Percentiles rank a stretch among this genome's conserved stretches.
Conservation (phyloP, 116 monocot genomes). For the Dioscorea cayenensis region DNA sequence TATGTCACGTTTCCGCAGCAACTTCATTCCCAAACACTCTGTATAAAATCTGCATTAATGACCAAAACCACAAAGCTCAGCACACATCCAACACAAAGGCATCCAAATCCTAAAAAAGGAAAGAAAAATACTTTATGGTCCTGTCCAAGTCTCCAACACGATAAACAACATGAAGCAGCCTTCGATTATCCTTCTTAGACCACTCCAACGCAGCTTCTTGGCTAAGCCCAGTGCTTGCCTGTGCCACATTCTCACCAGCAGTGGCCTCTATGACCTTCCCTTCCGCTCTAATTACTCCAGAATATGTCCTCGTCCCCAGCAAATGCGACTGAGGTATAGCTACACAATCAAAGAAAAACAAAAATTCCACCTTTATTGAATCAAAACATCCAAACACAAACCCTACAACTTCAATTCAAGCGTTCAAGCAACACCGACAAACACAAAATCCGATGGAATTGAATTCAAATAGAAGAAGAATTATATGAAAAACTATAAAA, state of each 20-base stretch:
- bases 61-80: background rate
- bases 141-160: slow-evolving; percentile 81
- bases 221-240: slow-evolving; percentile 38
- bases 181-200: slow-evolving; percentile 66
- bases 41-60: slow-evolving; percentile 68
- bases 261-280: slow-evolving; percentile 16
- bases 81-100: background rate
- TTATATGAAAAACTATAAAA: background rate
- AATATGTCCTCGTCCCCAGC: slow-evolving; percentile 13
- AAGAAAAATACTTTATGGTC: slow-evolving; percentile 65
- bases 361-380: background rate
- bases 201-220: slow-evolving; percentile 59
- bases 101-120: background rate
- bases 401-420: background rate
- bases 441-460: too few species aligned
- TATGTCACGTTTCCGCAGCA: slow-evolving; percentile 74
- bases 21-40: slow-evolving; percentile 89
- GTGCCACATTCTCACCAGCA: slow-evolving; percentile 33
- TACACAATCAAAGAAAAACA: slow-evolving; percentile 1
- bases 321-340: slow-evolving; percentile 31
- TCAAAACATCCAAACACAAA: background rate
- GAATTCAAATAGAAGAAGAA: too few species aligned
- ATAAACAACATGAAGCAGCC: slow-evolving; percentile 91
- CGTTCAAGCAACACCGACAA: too few species aligned
- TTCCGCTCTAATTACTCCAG: slow-evolving; percentile 20